phyloP scores from a whole-genome alignment of 371 early-diverging fungal species.

The Mucor piriformis region DNA sequence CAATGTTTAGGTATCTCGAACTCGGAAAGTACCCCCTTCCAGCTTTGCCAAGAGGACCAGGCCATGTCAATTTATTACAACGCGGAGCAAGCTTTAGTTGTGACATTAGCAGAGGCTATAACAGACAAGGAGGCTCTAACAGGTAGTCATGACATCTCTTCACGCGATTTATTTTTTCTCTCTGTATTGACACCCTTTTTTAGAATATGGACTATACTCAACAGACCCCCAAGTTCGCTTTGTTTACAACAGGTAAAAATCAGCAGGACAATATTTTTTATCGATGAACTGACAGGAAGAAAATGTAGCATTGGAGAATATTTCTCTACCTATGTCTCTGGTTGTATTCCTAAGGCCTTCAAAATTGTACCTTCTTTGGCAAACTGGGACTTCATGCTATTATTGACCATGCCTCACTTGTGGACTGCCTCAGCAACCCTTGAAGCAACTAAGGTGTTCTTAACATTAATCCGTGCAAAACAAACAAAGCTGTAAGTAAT shows the following conservation, averaged over 20 bases:
- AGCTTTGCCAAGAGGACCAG: too few relatives aligned
- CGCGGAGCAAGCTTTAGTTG: too few relatives aligned
- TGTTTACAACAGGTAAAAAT: constrained; percentile 86
- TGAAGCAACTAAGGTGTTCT: constrained; percentile 92
- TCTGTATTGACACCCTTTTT: not conserved
- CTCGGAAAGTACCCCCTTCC: too few relatives aligned
- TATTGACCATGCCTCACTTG: constrained; percentile 81
- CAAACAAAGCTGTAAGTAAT: constrained; percentile 76
- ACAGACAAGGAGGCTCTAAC: too few relatives aligned
- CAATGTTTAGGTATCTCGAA: too few relatives aligned
- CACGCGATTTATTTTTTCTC: too few relatives aligned
- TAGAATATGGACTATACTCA: not conserved
- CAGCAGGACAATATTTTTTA: too few relatives aligned
- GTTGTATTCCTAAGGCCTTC: constrained; percentile 91
- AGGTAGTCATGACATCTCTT: not conserved
- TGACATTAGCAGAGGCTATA: too few relatives aligned
- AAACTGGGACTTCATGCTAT: constrained; percentile 96
- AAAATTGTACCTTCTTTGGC: constrained; percentile 88
- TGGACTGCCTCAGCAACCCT: constrained; percentile 96
- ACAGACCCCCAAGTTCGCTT: constrained; percentile 60
- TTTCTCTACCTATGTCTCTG: constrained; percentile 88
- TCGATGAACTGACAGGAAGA: too few relatives aligned
- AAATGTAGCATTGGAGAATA: constrained; percentile 80
- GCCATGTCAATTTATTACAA: too few relatives aligned
- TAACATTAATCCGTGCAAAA: constrained; percentile 86